Base-by-base conservation (phyloP, 225 moss, liverwort and hornwort genomes). In the Straminergon stramineum region DNA sequence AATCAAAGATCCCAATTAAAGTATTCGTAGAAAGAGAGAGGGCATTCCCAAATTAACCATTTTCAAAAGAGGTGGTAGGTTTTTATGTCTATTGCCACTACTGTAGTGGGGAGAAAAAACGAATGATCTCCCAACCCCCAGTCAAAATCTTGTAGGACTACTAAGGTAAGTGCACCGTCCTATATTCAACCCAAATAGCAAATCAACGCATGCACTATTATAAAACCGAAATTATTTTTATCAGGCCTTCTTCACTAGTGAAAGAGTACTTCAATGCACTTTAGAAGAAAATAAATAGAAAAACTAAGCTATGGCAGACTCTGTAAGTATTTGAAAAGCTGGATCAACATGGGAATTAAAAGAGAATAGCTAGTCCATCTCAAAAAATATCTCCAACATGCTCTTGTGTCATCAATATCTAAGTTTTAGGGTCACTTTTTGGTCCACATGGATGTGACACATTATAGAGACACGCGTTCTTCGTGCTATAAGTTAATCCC, bases 91-190 rank as follows among this genome's bases (percentile, higher is more conserved):
- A 23, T 69, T 69, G 13, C 7, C 0, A 4, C 13, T 5, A n/a
- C n/a, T n/a, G n/a, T n/a, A n/a, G 1, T 22, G 5, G 22, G 66
- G 9, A 6, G 11, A 18, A 17, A 34, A 17, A 34, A 1, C 6
- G 0, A 22, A 6, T 13, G 7, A 23, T 69, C n/a, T 69, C 7
- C 11, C n/a, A 2, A n/a, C 0, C 1, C 0, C 1, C 1, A 2
- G 1, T 13, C 22, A 69, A n/a, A 22, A 2, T 0, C 13, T n/a
- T 22, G 22, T n/a, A n/a, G n/a, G 22, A 22, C n/a, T n/a, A n/a
- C 0, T n/a, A n/a, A 69, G 22, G 22, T n/a, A n/a, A 69, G 13
- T 69, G 69, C 68, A n/a, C 1, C 0, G 1, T 3, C 11, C 5
- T n/a, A 68, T 21, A 9, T 21, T 21, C 0, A 2, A 68, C 3